Conservation (phyloP, 441 rosid genomes). For the Populus hybrid region DNA sequence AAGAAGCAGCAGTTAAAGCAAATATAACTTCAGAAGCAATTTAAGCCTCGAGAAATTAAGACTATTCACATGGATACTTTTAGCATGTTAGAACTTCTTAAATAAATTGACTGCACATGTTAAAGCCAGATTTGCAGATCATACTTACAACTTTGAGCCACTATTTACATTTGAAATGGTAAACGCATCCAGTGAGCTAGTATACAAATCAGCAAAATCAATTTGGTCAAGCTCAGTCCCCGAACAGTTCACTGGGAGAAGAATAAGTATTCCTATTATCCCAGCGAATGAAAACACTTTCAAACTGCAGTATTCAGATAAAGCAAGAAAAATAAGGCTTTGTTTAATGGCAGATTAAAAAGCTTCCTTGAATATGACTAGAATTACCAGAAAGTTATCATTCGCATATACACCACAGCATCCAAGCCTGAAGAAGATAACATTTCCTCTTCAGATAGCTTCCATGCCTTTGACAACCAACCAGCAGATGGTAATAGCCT, state of each 20-base stretch:
- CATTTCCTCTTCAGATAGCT: slow-evolving; percentile 63
- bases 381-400: slow-evolving; percentile 74
- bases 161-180: slow-evolving; percentile 73
- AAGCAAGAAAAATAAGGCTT: slow-evolving; percentile 7
- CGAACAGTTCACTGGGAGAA: slow-evolving; percentile 81
- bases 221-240: slow-evolving; percentile 66
- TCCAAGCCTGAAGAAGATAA: slow-evolving; percentile 69
- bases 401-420: slow-evolving; percentile 78
- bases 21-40: neutral
- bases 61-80: neutral
- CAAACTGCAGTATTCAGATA: slow-evolving; percentile 58
- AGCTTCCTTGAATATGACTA: neutral
- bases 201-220: slow-evolving; percentile 64
- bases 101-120: slow-evolving; percentile 8
- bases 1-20: neutral
- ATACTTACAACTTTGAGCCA: slow-evolving; percentile 65
- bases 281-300: slow-evolving; percentile 86
- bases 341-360: neutral
- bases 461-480: slow-evolving; percentile 81
- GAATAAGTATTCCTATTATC: slow-evolving; percentile 75
- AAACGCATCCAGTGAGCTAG: slow-evolving; percentile 80
- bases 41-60: neutral
- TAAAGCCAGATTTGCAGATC: slow-evolving; percentile 3
- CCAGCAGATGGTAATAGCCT: slow-evolving; percentile 79
- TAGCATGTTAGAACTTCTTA: neutral